Conservation (phyloP, 2,329 filamentous ascomycete genomes). For the Boeremia lycopersici region DNA sequence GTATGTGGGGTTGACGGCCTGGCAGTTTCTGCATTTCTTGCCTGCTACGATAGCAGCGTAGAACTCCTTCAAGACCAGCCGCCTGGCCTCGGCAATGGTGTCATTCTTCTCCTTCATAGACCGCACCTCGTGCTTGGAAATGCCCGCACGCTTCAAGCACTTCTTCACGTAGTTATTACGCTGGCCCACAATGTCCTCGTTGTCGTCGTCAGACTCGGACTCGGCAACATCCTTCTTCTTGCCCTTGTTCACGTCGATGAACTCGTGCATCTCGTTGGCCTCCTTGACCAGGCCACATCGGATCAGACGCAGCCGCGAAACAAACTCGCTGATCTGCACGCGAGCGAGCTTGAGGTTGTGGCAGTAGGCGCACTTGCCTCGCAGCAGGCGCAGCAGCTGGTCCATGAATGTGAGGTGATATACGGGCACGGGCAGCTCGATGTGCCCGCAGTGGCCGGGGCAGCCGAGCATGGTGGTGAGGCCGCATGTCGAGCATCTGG, state of each 20-base stretch:
- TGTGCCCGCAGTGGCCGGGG: conserved; percentile 92
- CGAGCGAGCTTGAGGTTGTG: conserved; percentile 81
- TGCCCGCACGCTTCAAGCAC: conserved; percentile 67
- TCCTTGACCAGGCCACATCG: conserved; percentile 82
- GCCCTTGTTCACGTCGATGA: conserved; percentile 51
- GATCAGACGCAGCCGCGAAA: conserved; percentile 83
- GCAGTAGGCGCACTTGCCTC: conserved; percentile 90
- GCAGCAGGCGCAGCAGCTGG: conserved; percentile 81
- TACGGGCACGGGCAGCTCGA: conserved; percentile 89
- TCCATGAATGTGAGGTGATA: conserved; percentile 98
- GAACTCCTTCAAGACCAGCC: conserved; percentile 80
- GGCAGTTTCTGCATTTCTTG: conserved; percentile 71
- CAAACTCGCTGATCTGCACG: conserved; percentile 75
- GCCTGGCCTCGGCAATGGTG: conserved; percentile 76
- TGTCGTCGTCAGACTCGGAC: conserved; percentile 66
- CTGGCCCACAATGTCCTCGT: conserved; percentile 61
- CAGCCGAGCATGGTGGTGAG: conserved; percentile 75
- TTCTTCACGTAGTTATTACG: conserved; percentile 73
- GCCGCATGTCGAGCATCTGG: conserved; percentile 78
- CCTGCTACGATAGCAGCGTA: conserved; percentile 72
- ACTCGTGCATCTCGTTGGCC: conserved; percentile 58
- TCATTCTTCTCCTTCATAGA: conserved; percentile 74
- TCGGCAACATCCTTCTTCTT: conserved; percentile 54
- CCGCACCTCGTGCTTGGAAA: conserved; percentile 51
- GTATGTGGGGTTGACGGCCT: conserved; percentile 67